These are phyloP conservation scores for Senna tora DNA, from an alignment of 306 rosid genomes.

Conservation along the genomic window DNA sequence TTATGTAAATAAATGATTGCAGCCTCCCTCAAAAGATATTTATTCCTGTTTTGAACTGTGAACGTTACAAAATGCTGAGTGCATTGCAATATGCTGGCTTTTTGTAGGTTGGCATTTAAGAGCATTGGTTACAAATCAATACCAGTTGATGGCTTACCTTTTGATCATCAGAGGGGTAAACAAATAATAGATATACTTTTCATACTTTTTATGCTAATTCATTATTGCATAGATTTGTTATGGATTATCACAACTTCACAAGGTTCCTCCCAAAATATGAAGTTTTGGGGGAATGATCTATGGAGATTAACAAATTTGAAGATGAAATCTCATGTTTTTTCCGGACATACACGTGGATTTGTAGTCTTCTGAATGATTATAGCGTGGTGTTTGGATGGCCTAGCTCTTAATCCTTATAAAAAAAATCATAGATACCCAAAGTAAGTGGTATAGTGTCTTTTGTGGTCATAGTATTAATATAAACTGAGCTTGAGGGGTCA, in stretches of 20 bases:
- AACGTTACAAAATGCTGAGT: slow-evolving; percentile 20
- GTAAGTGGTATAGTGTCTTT: not conserved
- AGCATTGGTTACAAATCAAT: slow-evolving; percentile 94
- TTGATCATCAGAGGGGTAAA: slow-evolving; percentile 79
- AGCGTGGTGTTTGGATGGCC: slow-evolving; percentile 22
- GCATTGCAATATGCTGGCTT: slow-evolving; percentile 30
- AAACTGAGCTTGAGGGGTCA: not conserved
- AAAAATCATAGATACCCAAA: not conserved
- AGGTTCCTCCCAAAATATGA: slow-evolving; percentile 23
- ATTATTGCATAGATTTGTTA: slow-evolving; percentile 12
- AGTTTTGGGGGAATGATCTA: not conserved
- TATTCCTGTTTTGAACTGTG: slow-evolving; percentile 2
- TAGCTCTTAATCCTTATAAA: slow-evolving; percentile 19
- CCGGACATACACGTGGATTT: slow-evolving; percentile 23
- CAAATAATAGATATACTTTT: slow-evolving; percentile 8
- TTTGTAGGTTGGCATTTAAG: slow-evolving; percentile 79
- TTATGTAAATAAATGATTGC: slow-evolving; percentile 32
- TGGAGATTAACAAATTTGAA: slow-evolving; percentile 7
- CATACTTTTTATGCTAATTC: not conserved
- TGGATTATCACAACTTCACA: slow-evolving; percentile 8
- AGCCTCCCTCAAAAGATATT: slow-evolving; percentile 16
- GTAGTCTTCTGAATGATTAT: slow-evolving; percentile 6
- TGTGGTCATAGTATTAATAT: not conserved
- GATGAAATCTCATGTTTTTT: not conserved
- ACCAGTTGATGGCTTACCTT: slow-evolving; percentile 84